Base-by-base conservation (phyloP, 805 yeast genomes). In the Starmera caribaea region DNA sequence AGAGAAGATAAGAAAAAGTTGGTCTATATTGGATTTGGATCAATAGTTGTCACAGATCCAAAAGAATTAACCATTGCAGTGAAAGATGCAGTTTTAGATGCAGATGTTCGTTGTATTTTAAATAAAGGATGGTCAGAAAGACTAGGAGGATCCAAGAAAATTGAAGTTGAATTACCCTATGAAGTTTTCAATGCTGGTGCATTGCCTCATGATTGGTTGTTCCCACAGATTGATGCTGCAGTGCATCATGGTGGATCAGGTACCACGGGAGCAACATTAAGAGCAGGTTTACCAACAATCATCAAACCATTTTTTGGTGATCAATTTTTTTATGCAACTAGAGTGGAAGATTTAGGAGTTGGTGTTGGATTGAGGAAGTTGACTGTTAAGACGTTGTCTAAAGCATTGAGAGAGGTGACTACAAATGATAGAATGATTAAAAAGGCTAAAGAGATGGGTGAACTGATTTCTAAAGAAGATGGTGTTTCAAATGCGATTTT, bases 211-310 rank as follows among this genome's bases (percentile, higher is more conserved):
- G 96, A 88, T 55, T 90, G 97, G 97, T 63, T 90, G 30, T 90
- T 90, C 60, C 82, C 90, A 0, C 77, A 75, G 44, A 66, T 90
- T 34, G 96, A 90, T 61, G 96, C 90, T 0, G 95, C 95, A 0
- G 96, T 90, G 4, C 97, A 90, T 56, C 97, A 90, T 57, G 97
- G 97, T 32, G 97, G 97, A 0, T 81, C 95, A 0, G 97, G 97
- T 2, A 86, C 97, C 0, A 90, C 97, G 0, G 97, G 97, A 8
- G 96, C 96, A 0, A 73, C 94, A 2, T 58, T 90, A 40, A 67
- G 89, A 45, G 81, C 84, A 12, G 97, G 97, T 0, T 58, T 83
- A 28, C 97, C 97, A 1, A 87, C 95, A 0, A 72, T 90, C 29
- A 77, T 90, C 50, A 90, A 89, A 57, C 97, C 97, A 2, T 90